Evolutionary conservation across 176 grass and related monocot genomes (phyloP).

Genomic region (Alopecurus myosuroides): DNA sequence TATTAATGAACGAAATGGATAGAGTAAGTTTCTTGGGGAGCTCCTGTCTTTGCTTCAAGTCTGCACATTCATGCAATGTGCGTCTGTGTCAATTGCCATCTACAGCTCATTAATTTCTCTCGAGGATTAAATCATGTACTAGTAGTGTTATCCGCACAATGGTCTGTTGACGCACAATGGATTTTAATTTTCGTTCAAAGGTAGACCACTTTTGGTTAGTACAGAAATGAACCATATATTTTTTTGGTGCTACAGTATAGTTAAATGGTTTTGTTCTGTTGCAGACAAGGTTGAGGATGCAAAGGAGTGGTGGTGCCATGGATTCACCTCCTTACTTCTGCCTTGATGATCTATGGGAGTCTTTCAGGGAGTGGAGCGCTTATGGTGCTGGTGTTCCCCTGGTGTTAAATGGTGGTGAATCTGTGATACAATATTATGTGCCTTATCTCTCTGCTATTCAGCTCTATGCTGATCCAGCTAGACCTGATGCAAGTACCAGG

Average conservation of each 20-base stretch:
- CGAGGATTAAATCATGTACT: neutral
- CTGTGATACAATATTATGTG: conserved; percentile 87
- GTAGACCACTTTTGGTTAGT: neutral
- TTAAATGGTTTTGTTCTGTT: neutral
- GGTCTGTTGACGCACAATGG: neutral
- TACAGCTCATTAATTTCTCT: neutral
- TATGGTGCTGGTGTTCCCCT: conserved; percentile 94
- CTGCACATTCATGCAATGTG: neutral
- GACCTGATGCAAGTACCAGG: conserved; percentile 52
- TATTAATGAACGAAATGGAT: neutral
- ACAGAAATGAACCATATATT: neutral
- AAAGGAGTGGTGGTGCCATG: conserved; percentile 36
- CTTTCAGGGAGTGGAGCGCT: conserved; percentile 95
- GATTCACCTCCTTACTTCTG: conserved; percentile 53
- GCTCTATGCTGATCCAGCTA: conserved; percentile 56
- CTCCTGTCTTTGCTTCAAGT: neutral
- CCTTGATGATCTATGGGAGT: conserved; percentile 92
- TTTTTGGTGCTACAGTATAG: neutral
- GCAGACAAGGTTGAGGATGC: conserved; percentile 53
- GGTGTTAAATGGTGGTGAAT: conserved; percentile 74
- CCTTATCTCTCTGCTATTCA: conserved; percentile 96
- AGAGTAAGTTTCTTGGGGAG: neutral
- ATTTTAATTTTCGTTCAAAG: neutral
- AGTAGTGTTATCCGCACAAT: conserved; percentile 11
- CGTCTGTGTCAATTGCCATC: neutral